phyloP scores from a whole-genome alignment of 495 filamentous ascomycete genomes.

The Aspergillus taichungensis region DNA sequence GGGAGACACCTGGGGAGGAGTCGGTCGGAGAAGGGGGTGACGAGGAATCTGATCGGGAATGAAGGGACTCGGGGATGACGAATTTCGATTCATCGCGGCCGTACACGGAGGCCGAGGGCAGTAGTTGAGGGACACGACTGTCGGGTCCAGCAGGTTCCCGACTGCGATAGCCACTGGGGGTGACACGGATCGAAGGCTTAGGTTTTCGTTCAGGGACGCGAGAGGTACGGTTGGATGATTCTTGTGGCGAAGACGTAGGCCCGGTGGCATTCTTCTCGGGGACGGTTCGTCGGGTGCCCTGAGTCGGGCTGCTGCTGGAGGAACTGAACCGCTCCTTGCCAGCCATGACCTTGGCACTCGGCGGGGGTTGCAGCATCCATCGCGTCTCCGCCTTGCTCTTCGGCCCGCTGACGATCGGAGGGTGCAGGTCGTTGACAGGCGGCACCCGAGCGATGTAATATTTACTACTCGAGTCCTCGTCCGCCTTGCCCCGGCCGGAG shows the following conservation, averaged over 20 bases:
- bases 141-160: slow-evolving; percentile 7
- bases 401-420: slow-evolving; percentile 74
- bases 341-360: slow-evolving; percentile 76
- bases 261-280: slow-evolving; percentile 3
- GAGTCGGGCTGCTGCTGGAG: slow-evolving; percentile 13
- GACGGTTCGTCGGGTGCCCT: slow-evolving; percentile 9
- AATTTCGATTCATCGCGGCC: slow-evolving; percentile 22
- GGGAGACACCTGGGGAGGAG: slow-evolving; percentile 23
- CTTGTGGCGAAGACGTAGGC: neutral
- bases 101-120: slow-evolving; percentile 15
- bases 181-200: neutral
- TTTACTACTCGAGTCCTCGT: slow-evolving; percentile 34
- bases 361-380: slow-evolving; percentile 91
- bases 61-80: slow-evolving; percentile 12
- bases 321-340: slow-evolving; percentile 55
- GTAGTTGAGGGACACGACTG: slow-evolving; percentile 10
- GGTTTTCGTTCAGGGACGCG: neutral
- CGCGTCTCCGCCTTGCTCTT: slow-evolving; percentile 55
- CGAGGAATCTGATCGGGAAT: slow-evolving; percentile 29
- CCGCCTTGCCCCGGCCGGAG: slow-evolving; percentile 38
- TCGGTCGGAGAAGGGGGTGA: slow-evolving; percentile 24
- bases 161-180: neutral
- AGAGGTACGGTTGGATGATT: neutral
- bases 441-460: slow-evolving; percentile 65
- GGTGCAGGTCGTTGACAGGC: slow-evolving; percentile 78